Base-by-base conservation (phyloP, 2,329 filamentous ascomycete species). In the Nakataea oryzae region DNA sequence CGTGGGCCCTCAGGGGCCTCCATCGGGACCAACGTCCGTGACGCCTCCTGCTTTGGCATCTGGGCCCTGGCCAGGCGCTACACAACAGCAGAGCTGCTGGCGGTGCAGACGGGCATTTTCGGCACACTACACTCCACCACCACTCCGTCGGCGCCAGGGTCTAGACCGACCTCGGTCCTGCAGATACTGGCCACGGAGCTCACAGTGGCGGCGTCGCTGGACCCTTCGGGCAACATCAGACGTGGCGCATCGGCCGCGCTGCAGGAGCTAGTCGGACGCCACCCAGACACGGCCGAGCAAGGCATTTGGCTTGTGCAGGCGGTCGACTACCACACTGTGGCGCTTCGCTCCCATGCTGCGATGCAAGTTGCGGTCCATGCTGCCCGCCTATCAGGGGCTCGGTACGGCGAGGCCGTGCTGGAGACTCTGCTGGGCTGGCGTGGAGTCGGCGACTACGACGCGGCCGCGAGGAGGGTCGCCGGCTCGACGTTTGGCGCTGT, bases 31-130 rank as follows among this genome's bases (percentile, higher is more conserved):
- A 96, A 96, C 67, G 93, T 99, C 21, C 86, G 95, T 58, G 95
- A 99, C 76, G 93, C 95, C 14, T 91, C 95, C 3, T 97, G 93
- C 72, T 99, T 97, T 72, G 95, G 95, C 8, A 88, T 97, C 28
- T 99, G 95, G 95, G 89, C 93, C 1, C 74, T 97, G 9, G 91
- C 93, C 27, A 84, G 95, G 62, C 87, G 93, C 62, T 99, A 97
- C 69, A 86, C 85, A 1, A 96, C 92, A 0, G 70, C 78, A 0
- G 93, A 97, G 72, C 80, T 97, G 8, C 78, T 88, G 13, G 78
- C 79, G 0, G 82, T 96, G 1, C 3, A 50, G 8, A 50, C 41
- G 9, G 21, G 5, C 2, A n/a, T 50, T 50, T 50, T 50, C 21
- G 21, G n/a, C 21, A 21, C 41, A 50, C 28, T 27, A 14, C 24